Percentiles rank a stretch among this genome's conserved stretches.
These are phyloP conservation scores for Pterulicium gracile DNA, from an alignment of 1,284 basidiomycete species.

Conservation along the genomic window DNA sequence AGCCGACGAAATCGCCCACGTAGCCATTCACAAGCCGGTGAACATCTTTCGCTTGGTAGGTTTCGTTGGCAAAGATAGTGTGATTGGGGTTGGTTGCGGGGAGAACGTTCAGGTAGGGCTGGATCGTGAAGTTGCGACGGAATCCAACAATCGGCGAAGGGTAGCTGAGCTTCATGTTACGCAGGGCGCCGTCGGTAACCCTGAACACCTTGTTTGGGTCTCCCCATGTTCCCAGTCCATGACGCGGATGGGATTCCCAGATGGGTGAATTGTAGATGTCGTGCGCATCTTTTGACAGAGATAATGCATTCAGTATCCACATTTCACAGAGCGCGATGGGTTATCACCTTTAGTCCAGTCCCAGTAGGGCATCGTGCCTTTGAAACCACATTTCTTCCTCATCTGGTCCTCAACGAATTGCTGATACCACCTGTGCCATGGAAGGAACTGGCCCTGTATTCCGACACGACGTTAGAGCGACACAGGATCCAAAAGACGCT, in stretches of 20 bases:
- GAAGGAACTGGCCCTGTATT: background rate
- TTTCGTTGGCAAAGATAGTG: background rate
- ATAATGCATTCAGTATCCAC: too few species aligned
- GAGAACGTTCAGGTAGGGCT: background rate
- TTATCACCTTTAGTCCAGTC: background rate
- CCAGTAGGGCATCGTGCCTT: background rate
- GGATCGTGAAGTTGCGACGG: background rate
- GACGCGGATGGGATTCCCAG: background rate
- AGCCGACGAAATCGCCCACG: background rate
- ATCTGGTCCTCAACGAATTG: background rate
- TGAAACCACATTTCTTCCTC: background rate
- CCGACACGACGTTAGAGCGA: background rate
- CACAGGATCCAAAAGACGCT: background rate
- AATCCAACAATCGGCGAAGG: background rate
- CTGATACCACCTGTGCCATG: background rate
- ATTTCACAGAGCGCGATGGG: too few species aligned
- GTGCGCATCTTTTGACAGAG: too few species aligned
- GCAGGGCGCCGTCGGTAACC: background rate
- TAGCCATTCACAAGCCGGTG: background rate
- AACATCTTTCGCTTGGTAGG: background rate
- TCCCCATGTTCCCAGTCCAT: background rate
- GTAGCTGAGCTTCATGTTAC: background rate
- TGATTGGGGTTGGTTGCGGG: background rate
- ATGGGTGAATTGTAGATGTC: background rate
- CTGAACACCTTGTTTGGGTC: background rate